Base-by-base conservation (phyloP, 1,139 yeast species). In the Taphrina confusa region DNA sequence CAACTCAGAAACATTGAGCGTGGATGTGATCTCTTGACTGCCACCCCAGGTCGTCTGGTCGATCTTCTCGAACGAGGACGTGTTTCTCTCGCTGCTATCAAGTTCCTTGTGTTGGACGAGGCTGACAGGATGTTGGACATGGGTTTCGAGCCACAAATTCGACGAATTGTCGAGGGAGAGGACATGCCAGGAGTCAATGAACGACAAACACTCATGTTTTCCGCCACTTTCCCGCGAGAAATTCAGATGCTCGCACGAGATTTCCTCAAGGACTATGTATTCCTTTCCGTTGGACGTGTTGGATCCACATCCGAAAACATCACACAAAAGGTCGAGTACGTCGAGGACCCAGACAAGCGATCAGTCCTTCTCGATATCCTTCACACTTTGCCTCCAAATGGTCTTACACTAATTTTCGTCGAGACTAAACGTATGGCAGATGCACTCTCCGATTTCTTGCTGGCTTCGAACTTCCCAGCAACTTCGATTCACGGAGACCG, bases 71-170 rank as follows among this genome's bases (percentile, higher is more conserved):
- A 90, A 78, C 87, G 97, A 79, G 97, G 97, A 71, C 81, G 84
- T 72, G 88, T 92, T 68, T 90, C 97, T 47, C 80, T 92, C 71
- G 81, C 83, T 67, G 89, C 88, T 78, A 90, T 92, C 76, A 89
- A 87, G 76, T 92, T 89, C 77, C 82, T 92, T 74, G 97, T 92
- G 57, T 81, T 92, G 67, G 98, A 92, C 77, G 98, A 92, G 81
- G 98, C 98, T 72, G 98, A 92, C 78, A 88, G 98, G 81, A 92
- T 92, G 98, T 84, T 92, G 78, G 98, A 92, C 84, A 92, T 92
- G 98, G 98, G 98, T 81, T 92, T 92, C 78, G 98, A 92, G 80
- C 97, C 97, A 67, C 98, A 92, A 81, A 92, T 92, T 73, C 88
- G 98, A 82, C 88, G 91, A 74, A 91, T 92, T 73, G 98, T 92